Conservation (phyloP, 2,329 filamentous ascomycete species). For the Aureobasidium sp. region DNA sequence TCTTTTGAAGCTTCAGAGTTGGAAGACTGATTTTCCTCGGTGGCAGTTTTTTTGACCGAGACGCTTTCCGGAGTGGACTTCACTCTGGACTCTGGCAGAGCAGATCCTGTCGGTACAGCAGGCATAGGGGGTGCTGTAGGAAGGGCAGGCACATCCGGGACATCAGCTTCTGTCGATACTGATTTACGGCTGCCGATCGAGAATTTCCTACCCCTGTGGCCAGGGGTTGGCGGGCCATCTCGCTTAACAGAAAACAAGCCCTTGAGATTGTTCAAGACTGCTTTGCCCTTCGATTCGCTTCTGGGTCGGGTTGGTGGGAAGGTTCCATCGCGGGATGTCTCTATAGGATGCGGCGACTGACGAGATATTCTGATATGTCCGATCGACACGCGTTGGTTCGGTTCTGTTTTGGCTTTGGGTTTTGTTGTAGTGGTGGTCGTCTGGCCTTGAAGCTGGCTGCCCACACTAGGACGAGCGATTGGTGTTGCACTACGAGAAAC, state of each 20-base stretch:
- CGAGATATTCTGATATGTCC: not conserved
- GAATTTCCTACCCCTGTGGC: conserved; percentile 5
- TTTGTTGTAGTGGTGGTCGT: not conserved
- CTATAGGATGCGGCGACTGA: not conserved
- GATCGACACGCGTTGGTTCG: not conserved
- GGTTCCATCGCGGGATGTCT: not conserved
- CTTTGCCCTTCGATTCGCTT: conserved; percentile 23
- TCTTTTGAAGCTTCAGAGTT: not conserved
- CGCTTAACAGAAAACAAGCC: conserved; percentile 23
- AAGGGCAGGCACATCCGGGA: not conserved
- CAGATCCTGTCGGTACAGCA: not conserved
- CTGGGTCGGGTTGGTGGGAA: conserved; percentile 13
- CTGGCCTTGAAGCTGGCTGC: not conserved
- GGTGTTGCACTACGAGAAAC: not conserved
- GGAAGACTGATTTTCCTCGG: not conserved
- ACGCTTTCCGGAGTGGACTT: not conserved
- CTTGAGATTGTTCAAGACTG: conserved; percentile 24
- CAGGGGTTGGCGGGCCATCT: conserved; percentile 15
- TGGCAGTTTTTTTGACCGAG: not conserved
- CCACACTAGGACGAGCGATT: not conserved
- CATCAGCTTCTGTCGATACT: not conserved
- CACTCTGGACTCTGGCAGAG: not conserved
- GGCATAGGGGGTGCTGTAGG: not conserved
- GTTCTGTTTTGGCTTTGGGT: not conserved
- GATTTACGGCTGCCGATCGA: not conserved